Percentiles rank a stretch among this genome's conserved stretches.
These are phyloP conservation scores for Wickerhamiella bombiphila DNA, from an alignment of 805 yeast species.

Conservation along the genomic window DNA sequence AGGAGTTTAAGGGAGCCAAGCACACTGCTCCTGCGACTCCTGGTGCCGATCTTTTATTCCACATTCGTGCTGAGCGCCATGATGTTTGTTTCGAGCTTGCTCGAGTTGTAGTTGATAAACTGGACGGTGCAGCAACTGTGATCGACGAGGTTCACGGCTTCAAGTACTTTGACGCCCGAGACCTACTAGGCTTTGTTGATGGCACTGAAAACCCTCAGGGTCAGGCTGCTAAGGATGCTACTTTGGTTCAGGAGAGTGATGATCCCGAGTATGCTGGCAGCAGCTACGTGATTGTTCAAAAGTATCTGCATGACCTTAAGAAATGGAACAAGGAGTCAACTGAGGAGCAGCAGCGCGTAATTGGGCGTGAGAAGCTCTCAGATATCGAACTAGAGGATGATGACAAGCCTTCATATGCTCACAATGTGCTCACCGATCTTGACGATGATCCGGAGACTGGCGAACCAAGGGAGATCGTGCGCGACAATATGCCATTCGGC, in stretches of 20 bases:
- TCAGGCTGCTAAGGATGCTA: slow-evolving; percentile 5
- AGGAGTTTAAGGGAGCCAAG: slow-evolving; percentile 12
- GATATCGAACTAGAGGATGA: slow-evolving; percentile 15
- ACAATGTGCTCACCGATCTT: slow-evolving; percentile 40
- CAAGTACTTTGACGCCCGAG: slow-evolving; percentile 17
- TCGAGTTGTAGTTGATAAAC: slow-evolving; percentile 6
- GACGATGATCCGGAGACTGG: slow-evolving; percentile 36
- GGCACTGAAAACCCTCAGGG: slow-evolving; percentile 19
- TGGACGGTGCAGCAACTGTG: slow-evolving; percentile 12
- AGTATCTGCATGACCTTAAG: slow-evolving; percentile 16
- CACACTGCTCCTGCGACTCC: slow-evolving; percentile 17
- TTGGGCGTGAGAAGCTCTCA: slow-evolving; percentile 16
- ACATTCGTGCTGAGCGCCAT: slow-evolving; percentile 14
- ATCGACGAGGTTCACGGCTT: slow-evolving; percentile 18
- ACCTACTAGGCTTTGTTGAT: slow-evolving; percentile 18
- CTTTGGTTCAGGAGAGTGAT: slow-evolving; percentile 9
- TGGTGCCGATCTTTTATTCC: slow-evolving; percentile 16
- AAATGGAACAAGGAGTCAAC: slow-evolving; percentile 12
- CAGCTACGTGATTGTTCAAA: slow-evolving; percentile 18
- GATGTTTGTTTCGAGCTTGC: slow-evolving; percentile 17
- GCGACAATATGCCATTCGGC: slow-evolving; percentile 20
- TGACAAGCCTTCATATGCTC: slow-evolving; percentile 24
- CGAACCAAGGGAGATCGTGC: slow-evolving; percentile 13
- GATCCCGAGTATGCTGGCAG: slow-evolving; percentile 12
- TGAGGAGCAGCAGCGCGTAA: slow-evolving; percentile 15